Percentiles rank a stretch among this genome's conserved stretches.
These are phyloP conservation scores for Boletus vermiculosoides DNA, from an alignment of 768 basidiomycete species.

Conservation along the genomic window DNA sequence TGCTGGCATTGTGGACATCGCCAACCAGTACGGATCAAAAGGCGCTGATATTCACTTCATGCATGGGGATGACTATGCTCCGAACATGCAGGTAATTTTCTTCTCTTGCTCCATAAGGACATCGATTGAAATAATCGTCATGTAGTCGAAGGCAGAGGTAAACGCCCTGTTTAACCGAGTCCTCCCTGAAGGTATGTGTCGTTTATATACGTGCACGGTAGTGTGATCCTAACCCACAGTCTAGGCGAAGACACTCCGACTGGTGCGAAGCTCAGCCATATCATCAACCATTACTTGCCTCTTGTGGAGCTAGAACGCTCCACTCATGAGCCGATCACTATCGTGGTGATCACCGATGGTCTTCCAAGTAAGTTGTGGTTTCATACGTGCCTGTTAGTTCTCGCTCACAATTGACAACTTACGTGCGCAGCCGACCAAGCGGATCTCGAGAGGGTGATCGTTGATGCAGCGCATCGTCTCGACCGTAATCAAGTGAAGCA, in stretches of 20 bases:
- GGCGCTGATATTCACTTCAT: constrained; percentile 46
- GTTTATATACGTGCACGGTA: not conserved
- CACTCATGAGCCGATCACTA: constrained; percentile 34
- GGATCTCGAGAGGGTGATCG: constrained; percentile 30
- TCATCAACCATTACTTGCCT: constrained; percentile 39
- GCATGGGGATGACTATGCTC: constrained; percentile 33
- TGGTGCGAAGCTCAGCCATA: constrained; percentile 36
- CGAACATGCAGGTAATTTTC: constrained; percentile 23
- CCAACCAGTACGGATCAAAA: constrained; percentile 36
- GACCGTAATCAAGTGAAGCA: constrained; percentile 35
- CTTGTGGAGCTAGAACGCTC: constrained; percentile 28
- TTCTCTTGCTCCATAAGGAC: not conserved
- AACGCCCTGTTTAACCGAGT: constrained; percentile 27
- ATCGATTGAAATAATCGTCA: not conserved
- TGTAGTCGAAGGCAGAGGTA: constrained; percentile 25
- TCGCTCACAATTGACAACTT: not conserved
- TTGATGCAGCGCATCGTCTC: constrained; percentile 39
- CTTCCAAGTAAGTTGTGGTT: constrained; percentile 36
- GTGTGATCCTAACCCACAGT: not conserved
- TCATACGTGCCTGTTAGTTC: not conserved
- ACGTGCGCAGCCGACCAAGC: constrained; percentile 26
- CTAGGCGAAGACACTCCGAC: constrained; percentile 37
- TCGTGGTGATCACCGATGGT: constrained; percentile 40
- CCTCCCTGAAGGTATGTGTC: constrained; percentile 22
- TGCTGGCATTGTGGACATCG: constrained; percentile 39